A percentile compares a stretch with the other conserved stretches of the same genome.
Evolutionary conservation across 768 basidiomycete genomes (phyloP).

Genomic region (Macrolepiota dolichaula): DNA sequence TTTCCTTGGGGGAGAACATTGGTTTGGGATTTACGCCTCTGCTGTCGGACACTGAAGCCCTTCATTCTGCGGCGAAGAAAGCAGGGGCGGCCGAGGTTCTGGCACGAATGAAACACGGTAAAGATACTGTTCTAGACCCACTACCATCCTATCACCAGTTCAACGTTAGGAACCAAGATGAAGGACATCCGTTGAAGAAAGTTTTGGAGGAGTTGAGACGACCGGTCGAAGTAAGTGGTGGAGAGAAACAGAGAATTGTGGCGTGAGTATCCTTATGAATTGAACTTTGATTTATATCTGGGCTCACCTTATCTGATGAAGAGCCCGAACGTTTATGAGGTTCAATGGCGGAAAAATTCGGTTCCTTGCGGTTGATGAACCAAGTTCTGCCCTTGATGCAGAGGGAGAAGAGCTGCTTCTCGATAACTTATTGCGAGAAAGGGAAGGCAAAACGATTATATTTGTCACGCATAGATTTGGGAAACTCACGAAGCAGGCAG

Average conservation of each 20-base stretch:
- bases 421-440: constrained; percentile 29
- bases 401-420: constrained; percentile 49
- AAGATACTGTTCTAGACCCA: constrained; percentile 36
- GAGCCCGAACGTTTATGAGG: constrained; percentile 46
- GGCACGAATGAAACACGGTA: constrained; percentile 33
- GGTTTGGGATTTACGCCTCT: constrained; percentile 26
- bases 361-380: constrained; percentile 56
- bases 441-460: constrained; percentile 50
- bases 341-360: constrained; percentile 35
- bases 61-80: constrained; percentile 30
- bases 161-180: constrained; percentile 28
- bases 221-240: constrained; percentile 33
- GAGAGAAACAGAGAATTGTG: constrained; percentile 46
- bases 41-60: constrained; percentile 15
- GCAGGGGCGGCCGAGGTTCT: constrained; percentile 41
- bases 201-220: constrained; percentile 23
- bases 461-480: constrained; percentile 57
- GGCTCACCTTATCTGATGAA: constrained; percentile 9
- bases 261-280: constrained; percentile 33
- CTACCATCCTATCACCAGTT: constrained; percentile 18
- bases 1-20: constrained; percentile 40
- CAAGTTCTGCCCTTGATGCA: constrained; percentile 55
- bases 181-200: constrained; percentile 22
- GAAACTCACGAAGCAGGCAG: constrained; percentile 44
- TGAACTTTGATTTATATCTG: neutral